A percentile compares a stretch with the other conserved stretches of the same genome.
Conservation (phyloP, 1,284 basidiomycete genomes). For the Ustilago tritici region DNA sequence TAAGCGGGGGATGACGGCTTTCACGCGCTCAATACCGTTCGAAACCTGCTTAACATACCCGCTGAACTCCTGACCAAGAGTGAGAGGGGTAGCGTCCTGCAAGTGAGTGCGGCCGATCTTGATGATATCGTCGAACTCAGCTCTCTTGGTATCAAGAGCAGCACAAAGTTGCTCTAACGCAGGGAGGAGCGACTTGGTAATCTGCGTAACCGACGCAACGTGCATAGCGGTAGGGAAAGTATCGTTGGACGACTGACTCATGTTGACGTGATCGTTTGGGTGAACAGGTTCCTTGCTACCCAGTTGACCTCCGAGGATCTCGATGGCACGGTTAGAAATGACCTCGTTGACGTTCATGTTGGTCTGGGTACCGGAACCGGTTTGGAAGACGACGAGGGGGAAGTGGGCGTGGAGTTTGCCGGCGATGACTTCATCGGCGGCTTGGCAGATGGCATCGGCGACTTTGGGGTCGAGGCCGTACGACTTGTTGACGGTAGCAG, state of each 20-base stretch:
- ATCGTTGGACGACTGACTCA: constrained; percentile 99
- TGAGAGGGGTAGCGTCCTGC: constrained; percentile 95
- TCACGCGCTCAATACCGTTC: constrained; percentile 88
- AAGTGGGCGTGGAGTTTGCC: constrained; percentile 88
- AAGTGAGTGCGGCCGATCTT: constrained; percentile 99
- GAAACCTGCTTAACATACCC: constrained; percentile 96
- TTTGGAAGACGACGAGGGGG: constrained; percentile 99
- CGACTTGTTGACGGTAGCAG: constrained; percentile 86
- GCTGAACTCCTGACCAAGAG: constrained; percentile 97
- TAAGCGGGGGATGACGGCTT: constrained; percentile 85
- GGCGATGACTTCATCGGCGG: constrained; percentile 97
- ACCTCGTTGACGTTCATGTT: constrained; percentile 99
- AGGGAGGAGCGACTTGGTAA: constrained; percentile 84
- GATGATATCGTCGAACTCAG: constrained; percentile 77
- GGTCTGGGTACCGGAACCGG: constrained; percentile 97
- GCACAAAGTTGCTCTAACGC: constrained; percentile 85
- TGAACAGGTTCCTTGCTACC: constrained; percentile 98
- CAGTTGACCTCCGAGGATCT: constrained; percentile 92
- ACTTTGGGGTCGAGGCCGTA: constrained; percentile 93
- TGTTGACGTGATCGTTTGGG: constrained; percentile 99
- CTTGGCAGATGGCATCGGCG: constrained; percentile 88
- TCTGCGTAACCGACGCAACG: constrained; percentile 91
- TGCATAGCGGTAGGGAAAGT: constrained; percentile 99
- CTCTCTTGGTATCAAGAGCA: constrained; percentile 83
- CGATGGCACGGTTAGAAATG: constrained; percentile 97